Evolutionary conservation across 1,284 basidiomycete species (phyloP).

Genomic region (Filobasidium uniguttulatum): DNA sequence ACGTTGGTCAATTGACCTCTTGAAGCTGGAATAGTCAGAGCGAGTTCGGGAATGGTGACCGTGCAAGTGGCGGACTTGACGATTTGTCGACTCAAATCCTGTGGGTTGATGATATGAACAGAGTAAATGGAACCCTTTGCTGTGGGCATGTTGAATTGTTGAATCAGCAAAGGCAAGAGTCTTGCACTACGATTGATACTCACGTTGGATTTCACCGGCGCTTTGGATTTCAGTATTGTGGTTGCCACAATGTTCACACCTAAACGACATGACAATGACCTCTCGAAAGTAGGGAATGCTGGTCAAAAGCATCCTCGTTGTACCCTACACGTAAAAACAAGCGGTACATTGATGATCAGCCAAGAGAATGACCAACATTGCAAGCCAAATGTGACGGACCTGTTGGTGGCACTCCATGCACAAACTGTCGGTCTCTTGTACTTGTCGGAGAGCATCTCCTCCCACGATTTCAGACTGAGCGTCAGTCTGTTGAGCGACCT

Average conservation of each 20-base stretch:
- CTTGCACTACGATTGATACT: too few species aligned
- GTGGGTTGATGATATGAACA: slow-evolving; percentile 56
- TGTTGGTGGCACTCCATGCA: slow-evolving; percentile 90
- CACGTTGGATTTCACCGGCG: slow-evolving; percentile 75
- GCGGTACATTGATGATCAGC: background rate
- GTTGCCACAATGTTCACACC: slow-evolving; percentile 81
- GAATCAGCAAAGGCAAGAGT: background rate
- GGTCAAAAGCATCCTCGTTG: slow-evolving; percentile 82
- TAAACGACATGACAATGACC: slow-evolving; percentile 91
- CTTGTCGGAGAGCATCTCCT: slow-evolving; percentile 39
- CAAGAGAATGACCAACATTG: background rate
- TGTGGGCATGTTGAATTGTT: too few species aligned
- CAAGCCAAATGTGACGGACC: too few species aligned
- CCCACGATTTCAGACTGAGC: slow-evolving; percentile 20
- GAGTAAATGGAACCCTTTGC: slow-evolving; percentile 53
- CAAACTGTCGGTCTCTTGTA: slow-evolving; percentile 75
- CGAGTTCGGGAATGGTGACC: slow-evolving; percentile 71
- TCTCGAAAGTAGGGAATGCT: slow-evolving; percentile 93
- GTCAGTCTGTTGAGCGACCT: slow-evolving; percentile 30
- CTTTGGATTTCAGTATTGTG: slow-evolving; percentile 91
- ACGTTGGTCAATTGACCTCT: slow-evolving; percentile 90
- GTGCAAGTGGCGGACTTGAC: slow-evolving; percentile 79
- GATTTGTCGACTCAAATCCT: slow-evolving; percentile 83
- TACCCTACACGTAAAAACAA: slow-evolving; percentile 45
- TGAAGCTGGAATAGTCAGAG: slow-evolving; percentile 76